Evolutionary conservation across 1,284 basidiomycete species (phyloP).

Genomic region (Fomitopsis palustris): DNA sequence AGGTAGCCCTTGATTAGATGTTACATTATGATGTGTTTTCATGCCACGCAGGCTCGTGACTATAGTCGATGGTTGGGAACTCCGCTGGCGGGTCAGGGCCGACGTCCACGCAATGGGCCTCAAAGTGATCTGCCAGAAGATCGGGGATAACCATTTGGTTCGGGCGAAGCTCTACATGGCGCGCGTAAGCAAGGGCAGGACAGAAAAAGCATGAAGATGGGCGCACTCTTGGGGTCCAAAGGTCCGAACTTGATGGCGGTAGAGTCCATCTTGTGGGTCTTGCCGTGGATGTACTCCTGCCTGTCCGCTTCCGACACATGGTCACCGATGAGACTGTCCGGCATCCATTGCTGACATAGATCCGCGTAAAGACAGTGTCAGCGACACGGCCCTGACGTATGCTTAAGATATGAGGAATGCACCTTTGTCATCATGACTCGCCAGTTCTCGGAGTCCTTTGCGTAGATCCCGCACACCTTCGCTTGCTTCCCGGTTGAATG

Average conservation of each 20-base stretch:
- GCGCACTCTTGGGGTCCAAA: neutral
- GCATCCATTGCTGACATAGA: neutral
- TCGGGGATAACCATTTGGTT: neutral
- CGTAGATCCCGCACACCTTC: neutral
- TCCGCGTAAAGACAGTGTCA: neutral
- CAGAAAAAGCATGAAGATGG: too few species aligned
- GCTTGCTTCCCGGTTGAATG: neutral
- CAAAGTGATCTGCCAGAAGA: neutral
- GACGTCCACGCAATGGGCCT: neutral
- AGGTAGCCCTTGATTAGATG: too few species aligned
- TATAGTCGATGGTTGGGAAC: neutral
- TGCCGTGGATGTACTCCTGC: neutral
- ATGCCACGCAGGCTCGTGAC: neutral
- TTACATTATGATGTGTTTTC: too few species aligned
- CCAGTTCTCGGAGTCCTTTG: neutral
- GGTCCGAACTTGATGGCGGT: neutral
- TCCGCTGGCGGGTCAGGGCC: neutral
- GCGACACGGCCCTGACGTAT: neutral
- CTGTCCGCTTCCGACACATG: neutral
- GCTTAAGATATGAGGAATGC: too few species aligned
- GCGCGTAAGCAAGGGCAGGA: neutral
- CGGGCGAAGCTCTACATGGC: neutral
- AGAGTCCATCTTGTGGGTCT: neutral
- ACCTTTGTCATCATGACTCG: neutral
- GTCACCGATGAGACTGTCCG: neutral